phyloP scores from a whole-genome alignment of 2,329 filamentous ascomycete species.

The Neopestalotiopsis sp. region DNA sequence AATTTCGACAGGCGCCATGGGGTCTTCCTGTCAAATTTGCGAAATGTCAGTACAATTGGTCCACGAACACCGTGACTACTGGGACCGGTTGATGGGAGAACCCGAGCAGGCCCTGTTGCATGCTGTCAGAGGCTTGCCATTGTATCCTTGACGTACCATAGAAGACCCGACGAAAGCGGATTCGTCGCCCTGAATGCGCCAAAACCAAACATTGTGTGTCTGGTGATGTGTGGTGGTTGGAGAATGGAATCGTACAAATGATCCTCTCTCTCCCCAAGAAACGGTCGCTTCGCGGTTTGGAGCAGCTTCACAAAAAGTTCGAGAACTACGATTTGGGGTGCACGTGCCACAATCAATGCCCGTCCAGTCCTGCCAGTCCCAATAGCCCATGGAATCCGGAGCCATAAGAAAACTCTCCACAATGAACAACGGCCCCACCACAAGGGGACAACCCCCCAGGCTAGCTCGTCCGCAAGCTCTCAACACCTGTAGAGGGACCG shows the following conservation, averaged over 20 bases:
- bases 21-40: constrained; percentile 72
- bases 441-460: neutral
- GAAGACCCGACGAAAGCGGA: constrained; percentile 76
- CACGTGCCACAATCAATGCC: neutral
- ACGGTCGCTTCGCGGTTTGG: neutral
- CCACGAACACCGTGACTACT: neutral
- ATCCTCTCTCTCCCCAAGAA: neutral
- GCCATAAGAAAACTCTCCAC: neutral
- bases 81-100: neutral
- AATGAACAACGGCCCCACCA: constrained; percentile 7
- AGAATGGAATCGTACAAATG: neutral
- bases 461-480: neutral
- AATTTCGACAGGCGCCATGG: constrained; percentile 93
- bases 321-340: neutral
- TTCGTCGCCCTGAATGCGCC: constrained; percentile 81
- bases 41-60: constrained; percentile 3
- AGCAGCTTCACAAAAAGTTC: constrained; percentile 7
- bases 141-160: constrained; percentile 64
- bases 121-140: neutral
- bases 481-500: neutral
- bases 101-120: neutral
- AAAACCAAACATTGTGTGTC: constrained; percentile 79
- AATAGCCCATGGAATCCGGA: too few relatives aligned
- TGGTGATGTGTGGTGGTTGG: constrained; percentile 19
- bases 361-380: too few relatives aligned